Percentiles rank a stretch among this genome's conserved stretches.
These are phyloP conservation scores for Cryptococcus sp. DNA, from an alignment of 1,284 basidiomycete genomes.

Conservation along the genomic window DNA sequence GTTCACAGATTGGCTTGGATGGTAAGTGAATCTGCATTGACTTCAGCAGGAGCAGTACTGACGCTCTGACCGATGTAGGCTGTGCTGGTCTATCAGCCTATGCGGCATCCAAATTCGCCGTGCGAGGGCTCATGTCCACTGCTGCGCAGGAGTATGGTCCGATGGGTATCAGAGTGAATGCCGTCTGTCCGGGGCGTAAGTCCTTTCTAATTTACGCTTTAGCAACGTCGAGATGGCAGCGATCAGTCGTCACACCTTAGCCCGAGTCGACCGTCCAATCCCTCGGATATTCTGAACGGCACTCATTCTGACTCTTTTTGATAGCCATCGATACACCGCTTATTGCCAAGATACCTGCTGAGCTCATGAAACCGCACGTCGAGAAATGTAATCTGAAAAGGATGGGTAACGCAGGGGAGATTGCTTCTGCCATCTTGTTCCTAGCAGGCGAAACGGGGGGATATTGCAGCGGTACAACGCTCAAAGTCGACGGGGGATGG, in stretches of 20 bases:
- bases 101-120: conserved; percentile 34
- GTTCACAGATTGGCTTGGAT: conserved; percentile 31
- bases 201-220: not conserved
- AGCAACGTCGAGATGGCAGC: no score
- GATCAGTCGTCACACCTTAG: no score
- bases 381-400: conserved; percentile 22
- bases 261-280: no score
- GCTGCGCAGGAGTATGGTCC: conserved; percentile 33
- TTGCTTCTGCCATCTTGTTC: conserved; percentile 29
- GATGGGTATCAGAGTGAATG: conserved; percentile 35
- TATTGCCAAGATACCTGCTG: conserved; percentile 9
- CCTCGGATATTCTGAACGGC: no score
- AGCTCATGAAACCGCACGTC: conserved; percentile 9
- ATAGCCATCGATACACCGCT: conserved; percentile 25
- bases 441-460: conserved; percentile 26
- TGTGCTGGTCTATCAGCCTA: conserved; percentile 24
- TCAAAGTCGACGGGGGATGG: conserved; percentile 37
- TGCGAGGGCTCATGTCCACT: conserved; percentile 30
- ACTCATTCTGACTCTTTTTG: not conserved
- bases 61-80: not conserved
- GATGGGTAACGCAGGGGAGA: conserved; percentile 33
- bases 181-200: conserved; percentile 26
- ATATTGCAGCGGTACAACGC: conserved; percentile 29
- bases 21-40: conserved; percentile 14
- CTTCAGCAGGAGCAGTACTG: not conserved